Base-by-base conservation (phyloP, 225 moss, liverwort and hornwort genomes). In the Asterella californica region DNA sequence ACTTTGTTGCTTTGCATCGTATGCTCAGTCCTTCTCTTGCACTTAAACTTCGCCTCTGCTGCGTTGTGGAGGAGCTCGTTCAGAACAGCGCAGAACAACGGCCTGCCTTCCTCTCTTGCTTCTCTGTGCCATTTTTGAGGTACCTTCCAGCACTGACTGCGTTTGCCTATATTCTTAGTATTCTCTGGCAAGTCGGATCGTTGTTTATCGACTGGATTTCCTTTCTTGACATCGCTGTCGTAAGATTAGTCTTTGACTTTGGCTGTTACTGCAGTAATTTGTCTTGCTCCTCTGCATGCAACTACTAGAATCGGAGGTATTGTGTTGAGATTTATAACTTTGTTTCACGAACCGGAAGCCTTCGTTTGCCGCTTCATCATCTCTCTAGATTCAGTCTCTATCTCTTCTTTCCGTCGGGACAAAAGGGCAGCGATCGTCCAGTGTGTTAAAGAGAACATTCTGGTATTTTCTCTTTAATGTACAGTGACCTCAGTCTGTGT, bases 1-100 rank as follows among this genome's bases (percentile, higher is more conserved):
- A 6, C 74, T 53, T 27, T 74, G 74, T 24, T 32, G 29, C n/a
- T 33, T 74, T 74, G 29, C 74, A 30, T 53, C 71, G 71, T 22
- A 8, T 53, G 27, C 74, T 32, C 74, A 7, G 47, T 53, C 29
- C 27, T 6, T 50, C 74, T 74, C 68, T 37, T 1, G 68, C 34
- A 37, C 68, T 68, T 34, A 68, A 68, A 30, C 68, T 37, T 68
- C 68, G 19, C 36, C n/a, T 19, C 19, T 37, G 36, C 68, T 68
- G 68, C 19, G 36, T 45, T 24, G 37, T 10, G 15, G 42, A 70
- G 70, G 70, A 70, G 38, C 22, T 70, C 70, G 70, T 37, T 24
- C 45, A 70, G 70, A 70, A 29, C n/a, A 34, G 21, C 52, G 2
- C 22, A n/a, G n/a, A n/a, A 62, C 25, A n/a, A 27, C 62, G 4